Conservation (phyloP, 805 yeast genomes). For the Candida chilensis region DNA sequence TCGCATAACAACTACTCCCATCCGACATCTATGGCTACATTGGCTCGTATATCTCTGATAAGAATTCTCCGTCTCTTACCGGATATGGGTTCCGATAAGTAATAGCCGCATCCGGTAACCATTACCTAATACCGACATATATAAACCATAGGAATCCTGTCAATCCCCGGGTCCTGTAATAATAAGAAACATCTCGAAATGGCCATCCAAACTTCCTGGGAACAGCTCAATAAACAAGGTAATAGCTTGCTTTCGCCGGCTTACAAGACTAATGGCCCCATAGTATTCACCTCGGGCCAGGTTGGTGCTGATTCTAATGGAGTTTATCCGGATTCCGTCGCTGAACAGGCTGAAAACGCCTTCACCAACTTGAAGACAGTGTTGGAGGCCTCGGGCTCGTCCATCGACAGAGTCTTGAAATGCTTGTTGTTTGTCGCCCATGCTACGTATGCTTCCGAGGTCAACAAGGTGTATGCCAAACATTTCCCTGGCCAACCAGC, state of each 20-base stretch:
- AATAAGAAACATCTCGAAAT: too few relatives aligned
- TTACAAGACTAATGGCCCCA: constrained; percentile 23
- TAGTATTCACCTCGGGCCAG: constrained; percentile 38
- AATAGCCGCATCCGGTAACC: too few relatives aligned
- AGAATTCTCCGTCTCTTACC: too few relatives aligned
- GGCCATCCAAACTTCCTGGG: constrained; percentile 23
- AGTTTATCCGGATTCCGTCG: constrained; percentile 31
- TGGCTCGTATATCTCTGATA: too few relatives aligned
- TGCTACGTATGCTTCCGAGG: constrained; percentile 25
- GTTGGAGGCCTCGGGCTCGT: constrained; percentile 34
- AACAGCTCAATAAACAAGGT: constrained; percentile 15
- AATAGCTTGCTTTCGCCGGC: constrained; percentile 30
- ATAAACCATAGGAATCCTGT: too few relatives aligned
- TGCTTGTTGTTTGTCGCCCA: constrained; percentile 39
- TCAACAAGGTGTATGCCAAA: constrained; percentile 37
- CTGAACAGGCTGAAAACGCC: constrained; percentile 35
- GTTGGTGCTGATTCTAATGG: constrained; percentile 34
- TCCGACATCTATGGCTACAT: too few relatives aligned
- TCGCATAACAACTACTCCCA: too few relatives aligned
- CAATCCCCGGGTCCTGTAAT: too few relatives aligned
- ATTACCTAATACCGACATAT: too few relatives aligned
- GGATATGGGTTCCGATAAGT: too few relatives aligned
- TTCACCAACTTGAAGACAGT: constrained; percentile 30
- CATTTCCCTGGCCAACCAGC: constrained; percentile 41
- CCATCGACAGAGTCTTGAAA: constrained; percentile 35